Base-by-base conservation (phyloP, 495 filamentous ascomycete species). In the Darksidea phi region DNA sequence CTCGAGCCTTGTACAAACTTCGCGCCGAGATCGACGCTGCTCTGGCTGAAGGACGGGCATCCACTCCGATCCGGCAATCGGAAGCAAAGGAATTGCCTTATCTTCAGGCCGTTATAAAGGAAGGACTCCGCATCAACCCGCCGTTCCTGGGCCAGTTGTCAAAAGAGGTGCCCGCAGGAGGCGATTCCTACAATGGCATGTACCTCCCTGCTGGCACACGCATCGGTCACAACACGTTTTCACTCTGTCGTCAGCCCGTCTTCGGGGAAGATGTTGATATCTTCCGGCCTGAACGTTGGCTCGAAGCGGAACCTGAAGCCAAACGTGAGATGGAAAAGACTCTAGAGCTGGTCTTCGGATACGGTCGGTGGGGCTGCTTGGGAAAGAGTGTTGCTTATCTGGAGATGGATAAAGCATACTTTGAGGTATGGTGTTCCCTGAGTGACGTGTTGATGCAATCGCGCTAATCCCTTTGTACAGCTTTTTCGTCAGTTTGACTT, bases 401-500 rank as follows among this genome's bases (percentile, higher is more conserved):
- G 38, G 63, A 66, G 47, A 25, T 66, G 11, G 46, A 66, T 26
- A 66, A 66, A 24, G 41, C 57, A 1, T 49, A 61, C 28, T 34
- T 62, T 15, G 63, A 60, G 37, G 57, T 60, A 60, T 3, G 42
- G 32, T 17, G 2, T 25, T 52, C 12, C 1, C 26, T 5, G 28
- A 13, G 20, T n/a, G n/a, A 26, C 8, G 6, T 32, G 11, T 7
- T 24, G 6, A 6, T 3, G 23, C 12, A 52, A n/a, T 43, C 36
- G 49, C 11, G 32, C 52, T 54, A 23, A 54, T 32, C 10, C 28
- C 34, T 42, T 17, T 15, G 3, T 11, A 21, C 26, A 66, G 52
- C 70, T 84, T 12, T 57, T 85, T 18, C 72, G 80, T 10, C 72
- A 70, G 21, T 84, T 82, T 48, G 80, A 85, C 52, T 75, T 83